Conservation (phyloP, 192 early-diverging fungal species). For the Entomortierella chlamydospora region DNA sequence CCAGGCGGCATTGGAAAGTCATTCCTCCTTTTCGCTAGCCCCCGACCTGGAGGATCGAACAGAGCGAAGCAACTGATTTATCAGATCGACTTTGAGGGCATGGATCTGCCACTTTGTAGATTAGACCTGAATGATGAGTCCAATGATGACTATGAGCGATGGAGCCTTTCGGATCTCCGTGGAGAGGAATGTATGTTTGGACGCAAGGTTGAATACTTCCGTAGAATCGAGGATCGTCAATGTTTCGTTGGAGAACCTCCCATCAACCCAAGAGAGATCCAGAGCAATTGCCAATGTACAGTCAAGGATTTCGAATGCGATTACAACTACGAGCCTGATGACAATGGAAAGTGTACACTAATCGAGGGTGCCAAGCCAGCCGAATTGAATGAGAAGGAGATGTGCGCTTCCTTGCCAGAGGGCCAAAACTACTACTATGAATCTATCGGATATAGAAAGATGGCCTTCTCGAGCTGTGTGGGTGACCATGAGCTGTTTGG, state of each 20-base stretch:
- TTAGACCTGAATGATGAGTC: constrained; percentile 55
- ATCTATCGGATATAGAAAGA: constrained; percentile 89
- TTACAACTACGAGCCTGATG: constrained; percentile 81
- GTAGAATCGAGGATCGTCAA: constrained; percentile 70
- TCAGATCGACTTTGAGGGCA: constrained; percentile 61
- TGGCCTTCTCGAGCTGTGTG: constrained; percentile 85
- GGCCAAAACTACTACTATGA: constrained; percentile 74
- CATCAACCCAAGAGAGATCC: constrained; percentile 63
- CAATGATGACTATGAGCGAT: constrained; percentile 78
- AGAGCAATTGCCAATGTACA: constrained; percentile 79
- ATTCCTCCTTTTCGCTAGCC: constrained; percentile 82
- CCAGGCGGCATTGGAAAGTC: constrained; percentile 82
- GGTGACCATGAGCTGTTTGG: constrained; percentile 73
- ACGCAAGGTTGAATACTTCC: constrained; percentile 75
- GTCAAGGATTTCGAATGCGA: constrained; percentile 91
- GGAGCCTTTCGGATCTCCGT: constrained; percentile 64
- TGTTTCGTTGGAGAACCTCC: constrained; percentile 85
- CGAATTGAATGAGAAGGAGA: constrained; percentile 40
- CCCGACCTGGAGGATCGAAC: constrained; percentile 41
- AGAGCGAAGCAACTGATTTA: constrained; percentile 56
- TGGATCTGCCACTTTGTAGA: constrained; percentile 53
- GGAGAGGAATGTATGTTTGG: constrained; percentile 75
- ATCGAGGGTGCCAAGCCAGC: constrained; percentile 68
- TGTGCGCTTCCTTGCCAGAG: constrained; percentile 63
- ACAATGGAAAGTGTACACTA: constrained; percentile 71